Percentiles rank a stretch among this genome's conserved stretches.
Conservation (phyloP, 345 rosid species). For the Hibiscus tridactylites region DNA sequence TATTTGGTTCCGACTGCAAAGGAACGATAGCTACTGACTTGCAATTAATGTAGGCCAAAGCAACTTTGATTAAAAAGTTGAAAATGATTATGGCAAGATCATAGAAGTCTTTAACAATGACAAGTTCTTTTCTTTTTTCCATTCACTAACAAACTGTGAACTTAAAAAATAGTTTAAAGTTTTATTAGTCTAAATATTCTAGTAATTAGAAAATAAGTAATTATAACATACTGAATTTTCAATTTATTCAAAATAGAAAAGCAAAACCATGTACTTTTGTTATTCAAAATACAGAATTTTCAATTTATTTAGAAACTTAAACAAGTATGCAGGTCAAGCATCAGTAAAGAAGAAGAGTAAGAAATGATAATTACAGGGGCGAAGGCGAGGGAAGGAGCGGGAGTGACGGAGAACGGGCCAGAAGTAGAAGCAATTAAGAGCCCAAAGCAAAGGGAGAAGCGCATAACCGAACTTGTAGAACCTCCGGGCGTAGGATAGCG, state of each 20-base stretch:
- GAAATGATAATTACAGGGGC: conserved; percentile 38
- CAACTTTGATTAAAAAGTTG: background rate
- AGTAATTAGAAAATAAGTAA: background rate
- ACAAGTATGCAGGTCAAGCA: background rate
- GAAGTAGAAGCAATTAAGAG: conserved; percentile 95
- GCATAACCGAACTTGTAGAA: conserved; percentile 90
- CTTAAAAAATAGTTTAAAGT: background rate
- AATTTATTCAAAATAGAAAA: background rate
- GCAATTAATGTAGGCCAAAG: background rate
- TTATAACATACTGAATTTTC: background rate
- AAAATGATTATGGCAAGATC: background rate
- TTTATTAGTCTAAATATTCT: background rate
- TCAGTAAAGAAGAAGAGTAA: background rate
- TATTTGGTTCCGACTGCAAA: background rate
- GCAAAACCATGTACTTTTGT: background rate
- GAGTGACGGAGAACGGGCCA: conserved; percentile 93
- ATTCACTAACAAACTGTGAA: background rate
- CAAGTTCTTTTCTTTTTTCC: background rate
- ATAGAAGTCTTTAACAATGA: background rate
- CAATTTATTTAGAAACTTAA: background rate
- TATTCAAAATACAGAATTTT: too few species aligned
- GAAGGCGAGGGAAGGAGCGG: conserved; percentile 77
- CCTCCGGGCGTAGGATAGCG: conserved; percentile 70
- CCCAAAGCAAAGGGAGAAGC: conserved; percentile 90
- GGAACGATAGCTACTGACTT: background rate